Conservation (phyloP, 2,329 filamentous ascomycete species). For the Fusarium austroafricanum region DNA sequence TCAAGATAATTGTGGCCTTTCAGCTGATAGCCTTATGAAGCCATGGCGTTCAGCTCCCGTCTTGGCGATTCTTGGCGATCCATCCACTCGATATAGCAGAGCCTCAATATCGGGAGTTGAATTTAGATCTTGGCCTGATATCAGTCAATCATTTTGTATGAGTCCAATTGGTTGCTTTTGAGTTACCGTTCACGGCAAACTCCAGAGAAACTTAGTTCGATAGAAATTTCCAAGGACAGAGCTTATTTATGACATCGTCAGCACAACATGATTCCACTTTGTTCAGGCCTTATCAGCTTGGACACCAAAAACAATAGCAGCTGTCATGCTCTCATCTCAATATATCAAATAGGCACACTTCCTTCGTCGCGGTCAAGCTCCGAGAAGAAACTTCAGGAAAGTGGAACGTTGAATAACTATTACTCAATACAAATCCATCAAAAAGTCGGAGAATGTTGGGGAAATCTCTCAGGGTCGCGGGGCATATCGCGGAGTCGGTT, state of each 20-base stretch:
- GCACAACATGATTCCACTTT: not conserved
- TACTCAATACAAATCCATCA: slow-evolving; percentile 28
- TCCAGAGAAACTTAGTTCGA: fast-evolving
- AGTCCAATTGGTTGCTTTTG: not conserved
- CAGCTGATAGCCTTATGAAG: not conserved
- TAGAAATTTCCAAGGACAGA: not conserved
- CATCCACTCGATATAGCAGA: not conserved
- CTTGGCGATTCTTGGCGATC: slow-evolving; percentile 21
- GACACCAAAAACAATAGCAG: not conserved
- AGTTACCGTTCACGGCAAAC: not conserved
- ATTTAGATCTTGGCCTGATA: not conserved
- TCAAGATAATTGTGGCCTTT: not conserved
- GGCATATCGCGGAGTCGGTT: slow-evolving; percentile 27
- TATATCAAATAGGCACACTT: not conserved
- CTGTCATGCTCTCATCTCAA: not conserved
- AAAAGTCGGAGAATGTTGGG: slow-evolving; percentile 6
- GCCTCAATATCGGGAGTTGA: not conserved
- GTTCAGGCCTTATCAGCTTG: not conserved
- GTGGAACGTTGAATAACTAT: slow-evolving; percentile 1
- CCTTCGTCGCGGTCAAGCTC: slow-evolving; percentile 2
- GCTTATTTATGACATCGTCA: not conserved
- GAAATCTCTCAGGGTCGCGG: slow-evolving; percentile 26
- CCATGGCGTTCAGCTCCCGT: slow-evolving; percentile 5
- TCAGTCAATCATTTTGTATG: too few relatives aligned
- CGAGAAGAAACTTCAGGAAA: not conserved